Evolutionary conservation across 495 filamentous ascomycete species (phyloP).

Genomic region (Letharia lupina): DNA sequence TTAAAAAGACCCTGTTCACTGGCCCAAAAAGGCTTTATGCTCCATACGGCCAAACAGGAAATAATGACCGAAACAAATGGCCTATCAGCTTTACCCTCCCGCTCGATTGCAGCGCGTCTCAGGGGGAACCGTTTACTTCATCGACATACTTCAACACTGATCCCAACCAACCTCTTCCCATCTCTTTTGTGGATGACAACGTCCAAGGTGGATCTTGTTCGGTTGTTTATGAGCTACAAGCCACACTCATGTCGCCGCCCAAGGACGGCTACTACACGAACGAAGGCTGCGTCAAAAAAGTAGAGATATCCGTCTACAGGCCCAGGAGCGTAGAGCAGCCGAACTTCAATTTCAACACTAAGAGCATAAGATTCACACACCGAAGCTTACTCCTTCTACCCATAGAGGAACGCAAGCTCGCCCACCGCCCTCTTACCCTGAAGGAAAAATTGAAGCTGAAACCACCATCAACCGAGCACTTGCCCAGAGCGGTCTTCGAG

Average conservation of each 20-base stretch:
- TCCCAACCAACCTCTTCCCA: not conserved
- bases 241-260: not conserved
- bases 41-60: not conserved
- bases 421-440: conserved; percentile 2
- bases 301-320: not conserved
- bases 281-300: not conserved
- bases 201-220: conserved; percentile 1
- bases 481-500: not conserved
- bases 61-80: not conserved
- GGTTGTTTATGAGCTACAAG: conserved; percentile 3
- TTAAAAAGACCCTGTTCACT: not conserved
- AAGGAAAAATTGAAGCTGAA: not conserved
- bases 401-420: not conserved
- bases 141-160: not conserved
- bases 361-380: not conserved
- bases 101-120: not conserved
- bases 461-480: not conserved
- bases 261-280: not conserved
- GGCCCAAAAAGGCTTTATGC: not conserved
- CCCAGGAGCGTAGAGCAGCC: conserved; percentile 1
- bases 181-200: not conserved
- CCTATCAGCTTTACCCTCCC: not conserved
- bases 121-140: not conserved
- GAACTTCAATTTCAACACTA: not conserved
- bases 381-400: conserved; percentile 2